Percentiles rank a stretch among this genome's conserved stretches.
These are phyloP conservation scores for Parasitella parasitica DNA, from an alignment of 371 early-diverging fungal genomes.

Conservation along the genomic window DNA sequence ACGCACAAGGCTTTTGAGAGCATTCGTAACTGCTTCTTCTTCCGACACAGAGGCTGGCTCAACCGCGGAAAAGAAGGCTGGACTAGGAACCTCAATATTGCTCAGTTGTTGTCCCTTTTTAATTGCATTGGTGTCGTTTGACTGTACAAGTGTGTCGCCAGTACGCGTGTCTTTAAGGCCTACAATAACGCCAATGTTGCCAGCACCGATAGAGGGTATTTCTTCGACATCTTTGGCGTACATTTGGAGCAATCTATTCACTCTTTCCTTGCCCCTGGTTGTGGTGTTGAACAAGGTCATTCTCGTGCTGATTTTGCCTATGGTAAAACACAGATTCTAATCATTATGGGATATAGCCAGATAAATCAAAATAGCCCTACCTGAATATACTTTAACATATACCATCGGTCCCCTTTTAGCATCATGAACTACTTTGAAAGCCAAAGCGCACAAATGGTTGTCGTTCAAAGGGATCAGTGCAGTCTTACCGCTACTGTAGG, in stretches of 20 bases:
- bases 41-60: constrained; percentile 80
- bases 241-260: constrained; percentile 84
- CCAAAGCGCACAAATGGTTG: constrained; percentile 78
- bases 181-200: constrained; percentile 90
- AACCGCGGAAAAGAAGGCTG: constrained; percentile 88
- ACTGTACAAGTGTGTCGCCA: constrained; percentile 85
- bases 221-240: constrained; percentile 92
- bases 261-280: constrained; percentile 74
- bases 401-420: constrained; percentile 84
- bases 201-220: constrained; percentile 70
- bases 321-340: background rate
- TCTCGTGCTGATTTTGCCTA: constrained; percentile 65
- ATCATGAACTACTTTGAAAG: constrained; percentile 93
- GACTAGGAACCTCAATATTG: constrained; percentile 83
- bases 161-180: constrained; percentile 89
- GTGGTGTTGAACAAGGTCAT: constrained; percentile 71
- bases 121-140: constrained; percentile 44
- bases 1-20: constrained; percentile 70
- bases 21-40: constrained; percentile 74
- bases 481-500: constrained; percentile 34
- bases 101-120: constrained; percentile 61
- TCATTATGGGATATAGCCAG: background rate
- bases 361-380: too few relatives aligned
- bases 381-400: constrained; percentile 93
- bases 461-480: constrained; percentile 41